Conservation (phyloP, 2,329 filamentous ascomycete genomes). For the Diaporthe nobilis region DNA sequence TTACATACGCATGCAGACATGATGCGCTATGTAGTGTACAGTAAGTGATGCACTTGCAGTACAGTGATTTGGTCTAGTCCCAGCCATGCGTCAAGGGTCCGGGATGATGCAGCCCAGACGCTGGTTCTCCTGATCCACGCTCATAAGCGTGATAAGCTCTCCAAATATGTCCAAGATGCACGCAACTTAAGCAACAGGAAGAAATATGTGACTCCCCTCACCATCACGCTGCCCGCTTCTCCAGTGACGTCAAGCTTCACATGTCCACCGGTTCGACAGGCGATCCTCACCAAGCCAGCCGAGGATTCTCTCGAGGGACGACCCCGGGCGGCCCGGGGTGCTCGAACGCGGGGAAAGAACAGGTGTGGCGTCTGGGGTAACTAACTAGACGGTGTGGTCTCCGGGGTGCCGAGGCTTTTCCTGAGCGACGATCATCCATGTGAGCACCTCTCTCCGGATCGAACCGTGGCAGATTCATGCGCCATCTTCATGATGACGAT, state of each 20-base stretch:
- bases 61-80: background rate
- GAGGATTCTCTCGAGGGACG: constrained; percentile 15
- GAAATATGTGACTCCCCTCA: background rate
- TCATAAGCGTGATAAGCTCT: background rate
- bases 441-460: constrained; percentile 4
- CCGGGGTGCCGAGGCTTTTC: constrained; percentile 10
- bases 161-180: background rate
- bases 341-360: constrained; percentile 19
- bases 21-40: background rate
- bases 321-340: background rate
- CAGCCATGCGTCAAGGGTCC: background rate
- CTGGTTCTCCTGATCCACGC: background rate
- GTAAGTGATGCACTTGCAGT: background rate
- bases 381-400: background rate
- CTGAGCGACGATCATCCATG: constrained; percentile 16
- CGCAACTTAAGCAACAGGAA: background rate
- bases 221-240: background rate
- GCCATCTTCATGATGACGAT: background rate
- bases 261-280: constrained; percentile 3
- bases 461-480: constrained; percentile 20
- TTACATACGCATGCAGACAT: background rate
- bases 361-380: constrained; percentile 26
- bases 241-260: constrained; percentile 27
- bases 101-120: background rate
- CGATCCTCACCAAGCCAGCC: constrained; percentile 5